A percentile compares a stretch with the other conserved stretches of the same genome.
These are phyloP conservation scores for Leishmania mexicana DNA, from an alignment of 208 protist species.

Conservation along the genomic window DNA sequence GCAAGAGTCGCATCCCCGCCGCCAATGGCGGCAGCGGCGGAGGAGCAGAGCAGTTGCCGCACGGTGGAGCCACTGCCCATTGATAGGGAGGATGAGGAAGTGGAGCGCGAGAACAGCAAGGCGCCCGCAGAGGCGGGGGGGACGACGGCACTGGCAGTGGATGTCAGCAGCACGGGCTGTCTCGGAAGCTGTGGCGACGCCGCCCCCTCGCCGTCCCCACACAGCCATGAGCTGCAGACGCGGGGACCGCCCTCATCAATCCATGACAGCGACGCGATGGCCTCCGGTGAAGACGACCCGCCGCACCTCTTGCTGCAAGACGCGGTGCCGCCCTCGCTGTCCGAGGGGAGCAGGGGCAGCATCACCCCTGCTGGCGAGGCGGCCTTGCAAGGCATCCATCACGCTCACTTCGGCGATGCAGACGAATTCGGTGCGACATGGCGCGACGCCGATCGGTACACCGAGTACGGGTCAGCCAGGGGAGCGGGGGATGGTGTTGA, in stretches of 20 bases:
- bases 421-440: constrained; percentile 18
- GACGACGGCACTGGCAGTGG: neutral
- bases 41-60: neutral
- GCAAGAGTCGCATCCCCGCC: neutral
- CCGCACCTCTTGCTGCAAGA: neutral
- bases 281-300: neutral
- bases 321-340: neutral
- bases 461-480: neutral
- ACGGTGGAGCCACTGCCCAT: constrained; percentile 1
- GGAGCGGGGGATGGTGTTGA: neutral
- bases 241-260: neutral
- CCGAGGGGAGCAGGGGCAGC: neutral
- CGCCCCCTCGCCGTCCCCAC: neutral
- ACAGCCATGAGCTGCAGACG: constrained; percentile 5
- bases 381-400: neutral
- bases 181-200: neutral
- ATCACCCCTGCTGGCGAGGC: neutral
- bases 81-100: neutral
- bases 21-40: neutral
- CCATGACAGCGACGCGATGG: neutral
- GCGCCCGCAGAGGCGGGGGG: neutral
- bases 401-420: neutral
- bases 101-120: neutral
- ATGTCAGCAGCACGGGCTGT: neutral
- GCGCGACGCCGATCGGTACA: constrained; percentile 12